Base-by-base conservation (phyloP, 2,329 filamentous ascomycete species). In the Arthrobotrys iridis region DNA sequence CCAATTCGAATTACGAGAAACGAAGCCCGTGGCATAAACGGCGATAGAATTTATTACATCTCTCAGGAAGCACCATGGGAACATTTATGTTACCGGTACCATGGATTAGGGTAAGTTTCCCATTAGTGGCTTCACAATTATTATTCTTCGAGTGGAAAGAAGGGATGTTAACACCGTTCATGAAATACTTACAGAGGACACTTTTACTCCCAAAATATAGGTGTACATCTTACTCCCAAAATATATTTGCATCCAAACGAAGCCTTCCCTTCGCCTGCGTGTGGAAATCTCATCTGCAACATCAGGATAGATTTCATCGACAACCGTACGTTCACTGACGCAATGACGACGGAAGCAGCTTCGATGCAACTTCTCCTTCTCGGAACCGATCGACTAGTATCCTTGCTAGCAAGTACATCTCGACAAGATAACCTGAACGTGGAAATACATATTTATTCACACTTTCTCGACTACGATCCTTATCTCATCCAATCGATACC, bases 241-340 rank as follows among this genome's bases (percentile, higher is more conserved):
- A 5, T 28, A 4, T 33, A 4, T 11, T 15, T 5, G 7, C 46
- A 52, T 13, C 46, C 28, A 33, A 35, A 33, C 41, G 11, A n/a
- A 1, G 1, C 8, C 1, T 18, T 13, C 41, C 50, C 28, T 6
- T 6, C 40, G 7, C 26, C 28, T 15, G 4, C 50, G 1, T 50
- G 50, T 20, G 50, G 64, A 3, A 15, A 3, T 5, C 52, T 48
- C 10, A 30, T 67, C 22, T 52, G 64, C 3, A 55, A 50, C 18
- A 24, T 67, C 13, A 30, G 28, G n/a, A 24, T 67, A 15, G 64
- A 67, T 13, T 10, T 59, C 18, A 5, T 41, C 7, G 64, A 67
- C 20, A 5, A 15, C 15, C 45, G 45, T 15, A 28, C 1, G 8
- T 24, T 52, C 2, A 0, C 6, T 10, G 26, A 13, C 2, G 15